Evolutionary conservation across 2,329 filamentous ascomycete genomes (phyloP), one percentile per base, ranked within the genome.

Genomic region (Lasiodiplodia sp.): DNA sequence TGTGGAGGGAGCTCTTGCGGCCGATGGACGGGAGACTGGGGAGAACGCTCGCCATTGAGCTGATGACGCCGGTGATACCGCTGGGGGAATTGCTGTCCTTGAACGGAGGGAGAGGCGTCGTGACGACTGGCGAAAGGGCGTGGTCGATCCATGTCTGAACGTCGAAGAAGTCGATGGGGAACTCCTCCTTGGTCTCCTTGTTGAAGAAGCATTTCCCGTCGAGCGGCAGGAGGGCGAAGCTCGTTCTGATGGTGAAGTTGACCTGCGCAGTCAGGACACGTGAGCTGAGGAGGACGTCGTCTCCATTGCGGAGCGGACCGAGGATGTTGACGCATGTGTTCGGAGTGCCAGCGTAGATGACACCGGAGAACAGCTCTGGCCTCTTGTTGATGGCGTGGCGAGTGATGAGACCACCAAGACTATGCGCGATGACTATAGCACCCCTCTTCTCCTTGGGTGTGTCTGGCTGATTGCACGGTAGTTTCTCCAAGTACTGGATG

Each of bases 241-340:
- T 94, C 0, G 94, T 97, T 8, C 95, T 88, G 62, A 98, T 89
- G 0, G 92, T 94, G 75, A 98, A 97, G 80, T 97, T 97, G 73
- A 97, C 94, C 76, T 96, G 92, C 0, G 95, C 94, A 0, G 94
- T 97, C 18, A 98, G 85, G 0, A 97, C 91, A 72, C 93, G 92
- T 70, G 94, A 94, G 74, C 94, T 97, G 69, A 97, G 85, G 0
- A 97, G 85, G 0, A 97, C 94, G 21, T 94, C 92, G 76, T 98
- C 94, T n/a, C 94, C 94, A 73, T 97, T 95, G 44, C 94, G 89
- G 14, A 98, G 79, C 0, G 94, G 94, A 0, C 95, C 95, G 4
- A 97, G 86, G 64, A 97, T 96, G 77, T 97, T 97, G 77, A 97
- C 89, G 76, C 94, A 97, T 66, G 91, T 88, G 72, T 95, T 91